These are phyloP conservation scores for Verticillium zaregamsianum DNA, from an alignment of 2,329 filamentous ascomycete genomes.

Conservation along the genomic window DNA sequence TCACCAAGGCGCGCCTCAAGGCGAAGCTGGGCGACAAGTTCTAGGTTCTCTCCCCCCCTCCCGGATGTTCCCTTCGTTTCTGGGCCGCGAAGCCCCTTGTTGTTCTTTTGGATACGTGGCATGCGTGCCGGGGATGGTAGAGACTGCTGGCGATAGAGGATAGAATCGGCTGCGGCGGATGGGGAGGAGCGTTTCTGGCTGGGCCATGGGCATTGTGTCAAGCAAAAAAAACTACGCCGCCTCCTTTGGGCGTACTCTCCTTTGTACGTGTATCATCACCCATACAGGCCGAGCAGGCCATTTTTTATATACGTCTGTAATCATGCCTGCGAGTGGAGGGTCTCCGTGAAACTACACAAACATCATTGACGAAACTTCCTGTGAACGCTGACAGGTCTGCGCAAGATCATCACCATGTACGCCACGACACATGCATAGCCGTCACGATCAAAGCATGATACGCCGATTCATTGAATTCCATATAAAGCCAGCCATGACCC, in stretches of 20 bases:
- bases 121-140: not conserved
- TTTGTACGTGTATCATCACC: not conserved
- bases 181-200: not conserved
- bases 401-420: not conserved
- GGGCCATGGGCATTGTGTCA: not conserved
- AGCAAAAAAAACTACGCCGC: not conserved
- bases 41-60: not conserved
- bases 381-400: too few species aligned
- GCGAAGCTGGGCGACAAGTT: constrained; percentile 31
- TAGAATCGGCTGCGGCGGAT: not conserved
- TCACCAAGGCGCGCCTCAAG: constrained; percentile 46
- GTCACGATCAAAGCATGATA: not conserved
- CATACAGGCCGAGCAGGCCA: not conserved
- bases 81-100: not conserved
- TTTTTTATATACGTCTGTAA: not conserved
- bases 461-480: not conserved
- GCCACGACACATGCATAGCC: not conserved
- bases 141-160: not conserved
- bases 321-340: not conserved
- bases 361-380: too few species aligned
- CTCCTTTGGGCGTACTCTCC: not conserved
- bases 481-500: not conserved
- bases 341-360: not conserved
- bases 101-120: too few species aligned
- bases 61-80: not conserved